Base-by-base conservation (phyloP, 768 basidiomycete genomes). In the Tulasnella sp. region DNA sequence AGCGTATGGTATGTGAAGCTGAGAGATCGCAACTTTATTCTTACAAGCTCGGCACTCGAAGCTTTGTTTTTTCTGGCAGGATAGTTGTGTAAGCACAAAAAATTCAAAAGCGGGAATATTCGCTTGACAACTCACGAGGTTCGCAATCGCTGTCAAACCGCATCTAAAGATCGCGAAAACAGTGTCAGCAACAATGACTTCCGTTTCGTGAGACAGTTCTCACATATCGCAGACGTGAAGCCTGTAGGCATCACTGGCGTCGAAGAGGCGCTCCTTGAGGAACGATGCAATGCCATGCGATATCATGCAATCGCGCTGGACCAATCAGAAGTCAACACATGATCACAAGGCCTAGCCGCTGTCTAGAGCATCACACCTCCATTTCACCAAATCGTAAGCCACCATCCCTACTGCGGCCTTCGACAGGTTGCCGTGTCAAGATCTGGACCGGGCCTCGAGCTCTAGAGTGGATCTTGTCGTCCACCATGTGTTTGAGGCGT, bases 361-460 rank as follows among this genome's bases (percentile, higher is more conserved):
- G 34, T 15, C 34, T 38, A 7, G 34, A 31, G 27, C 15, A 22
- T 15, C 69, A 34, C 56, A 72, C 69, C 71, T 99, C 96, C 96
- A 99, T 99, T 79, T 99, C 96, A 78, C 96, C 96, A 77, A 99
- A 99, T 67, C 96, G 92, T 63, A 99, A 74, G 71, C 96, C 96
- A 76, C 96, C 96, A 68, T 98, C 96, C 74, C 96, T 81, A 80
- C 88, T 92, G 72, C 96, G 81, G 80, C 96, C 96, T 70, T 99
- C 96, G 15, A 99, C 96, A 11, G 96, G 96, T 68, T 99, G 96
- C 50, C 96, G 75, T 30, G 94, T 99, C 66, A 99, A 72, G 66
- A 98, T 99, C 70, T 99, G 96, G 8, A 99, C 90, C 3, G 96
- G 96, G 12, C 96, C 96, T 71, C 96, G 74, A 19, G 96, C 96